phyloP scores from a whole-genome alignment of 345 rosid genomes.

The Microthlaspi erraticum region DNA sequence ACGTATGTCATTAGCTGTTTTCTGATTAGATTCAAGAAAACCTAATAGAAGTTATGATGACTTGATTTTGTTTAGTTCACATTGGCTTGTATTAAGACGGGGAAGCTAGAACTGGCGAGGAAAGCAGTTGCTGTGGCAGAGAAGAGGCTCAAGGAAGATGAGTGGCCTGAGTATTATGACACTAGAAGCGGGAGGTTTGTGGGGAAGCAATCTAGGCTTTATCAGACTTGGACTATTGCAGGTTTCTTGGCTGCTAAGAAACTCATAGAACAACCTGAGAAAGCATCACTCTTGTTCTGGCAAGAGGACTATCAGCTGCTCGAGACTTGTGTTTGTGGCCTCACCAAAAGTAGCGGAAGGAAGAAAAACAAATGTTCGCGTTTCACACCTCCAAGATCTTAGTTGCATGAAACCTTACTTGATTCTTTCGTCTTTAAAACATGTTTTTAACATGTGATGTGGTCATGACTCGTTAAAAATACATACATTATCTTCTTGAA shows the following conservation, averaged over 20 bases:
- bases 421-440: no score
- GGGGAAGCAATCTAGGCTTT: slow-evolving; percentile 80
- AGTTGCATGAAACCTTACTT: slow-evolving; percentile 25
- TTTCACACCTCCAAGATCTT: slow-evolving; percentile 49
- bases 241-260: slow-evolving; percentile 82
- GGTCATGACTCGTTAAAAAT: slow-evolving; percentile 11
- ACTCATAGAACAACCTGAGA: slow-evolving; percentile 85
- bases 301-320: slow-evolving; percentile 92
- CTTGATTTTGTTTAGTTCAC: slow-evolving; percentile 65
- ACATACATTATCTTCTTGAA: background rate
- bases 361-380: slow-evolving; percentile 65
- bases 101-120: slow-evolving; percentile 70
- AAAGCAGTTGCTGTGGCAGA: slow-evolving; percentile 77
- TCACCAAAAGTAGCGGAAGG: slow-evolving; percentile 58
- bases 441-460: no score
- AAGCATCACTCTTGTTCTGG: slow-evolving; percentile 80
- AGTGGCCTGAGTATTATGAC: slow-evolving; percentile 97
- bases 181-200: slow-evolving; percentile 72
- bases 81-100: slow-evolving; percentile 91
- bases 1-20: background rate
- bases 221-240: slow-evolving; percentile 90
- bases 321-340: slow-evolving; percentile 77
- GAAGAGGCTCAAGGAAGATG: slow-evolving; percentile 64
- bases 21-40: background rate
- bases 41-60: background rate